Conservation (phyloP, 208 protist genomes). For the Wallacemonas rigidus region DNA sequence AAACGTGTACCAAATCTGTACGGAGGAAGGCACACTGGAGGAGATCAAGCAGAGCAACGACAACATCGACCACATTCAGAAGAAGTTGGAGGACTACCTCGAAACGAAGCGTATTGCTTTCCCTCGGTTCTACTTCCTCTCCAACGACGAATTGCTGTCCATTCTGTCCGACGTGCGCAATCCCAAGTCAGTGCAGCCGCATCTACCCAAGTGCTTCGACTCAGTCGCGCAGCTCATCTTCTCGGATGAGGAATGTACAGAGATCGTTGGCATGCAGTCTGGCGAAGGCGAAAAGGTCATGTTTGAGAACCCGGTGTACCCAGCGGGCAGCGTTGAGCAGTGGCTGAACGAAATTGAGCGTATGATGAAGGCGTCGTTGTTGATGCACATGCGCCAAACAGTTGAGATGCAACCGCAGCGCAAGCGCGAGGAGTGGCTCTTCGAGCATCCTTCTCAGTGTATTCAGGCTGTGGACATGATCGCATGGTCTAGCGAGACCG, state of each 20-base stretch:
- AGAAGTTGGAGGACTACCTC: constrained; percentile 96
- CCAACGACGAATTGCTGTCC: constrained; percentile 98
- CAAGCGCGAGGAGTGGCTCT: constrained; percentile 91
- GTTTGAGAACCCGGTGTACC: constrained; percentile 86
- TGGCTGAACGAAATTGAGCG: constrained; percentile 94
- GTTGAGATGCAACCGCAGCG: constrained; percentile 69
- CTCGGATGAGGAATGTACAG: constrained; percentile 63
- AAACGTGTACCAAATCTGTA: constrained; percentile 91
- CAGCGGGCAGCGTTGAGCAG: constrained; percentile 92
- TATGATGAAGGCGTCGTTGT: constrained; percentile 92
- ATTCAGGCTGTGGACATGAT: constrained; percentile 95
- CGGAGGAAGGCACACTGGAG: constrained; percentile 75
- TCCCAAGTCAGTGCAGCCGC: constrained; percentile 94
- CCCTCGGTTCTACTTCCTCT: constrained; percentile 98
- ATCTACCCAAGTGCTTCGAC: constrained; percentile 97
- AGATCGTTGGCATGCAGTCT: constrained; percentile 92
- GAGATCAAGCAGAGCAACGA: constrained; percentile 83
- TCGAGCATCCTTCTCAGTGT: constrained; percentile 93
- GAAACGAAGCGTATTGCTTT: constrained; percentile 96
- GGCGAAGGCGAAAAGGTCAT: constrained; percentile 91
- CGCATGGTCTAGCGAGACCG: constrained; percentile 92
- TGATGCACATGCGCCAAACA: constrained; percentile 86
- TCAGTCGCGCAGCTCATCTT: constrained; percentile 92
- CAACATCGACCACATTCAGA: constrained; percentile 95
- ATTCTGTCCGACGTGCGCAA: constrained; percentile 97